phyloP scores from a whole-genome alignment of 2,329 filamentous ascomycete genomes.

The Hypoxylon sp. region DNA sequence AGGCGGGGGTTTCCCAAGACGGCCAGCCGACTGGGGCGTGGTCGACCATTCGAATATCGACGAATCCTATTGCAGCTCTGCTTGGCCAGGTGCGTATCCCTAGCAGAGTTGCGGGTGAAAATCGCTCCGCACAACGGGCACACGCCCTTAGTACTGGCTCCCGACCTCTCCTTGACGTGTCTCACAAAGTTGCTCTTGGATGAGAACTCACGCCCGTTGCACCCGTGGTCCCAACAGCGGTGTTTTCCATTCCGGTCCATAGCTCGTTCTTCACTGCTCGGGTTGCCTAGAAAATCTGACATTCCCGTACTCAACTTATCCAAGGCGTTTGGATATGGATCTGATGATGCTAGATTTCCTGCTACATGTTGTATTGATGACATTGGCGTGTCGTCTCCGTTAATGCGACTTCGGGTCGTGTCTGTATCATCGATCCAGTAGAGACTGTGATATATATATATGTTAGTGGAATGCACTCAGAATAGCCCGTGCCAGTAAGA shows the following conservation, averaged over 20 bases:
- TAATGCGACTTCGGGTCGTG: constrained; percentile 31
- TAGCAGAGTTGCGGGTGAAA: constrained; percentile 42
- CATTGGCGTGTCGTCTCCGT: constrained; percentile 30
- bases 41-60: constrained; percentile 43
- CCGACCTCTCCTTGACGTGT: constrained; percentile 42
- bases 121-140: constrained; percentile 43
- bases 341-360: constrained; percentile 24
- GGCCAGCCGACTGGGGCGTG: constrained; percentile 42
- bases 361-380: constrained; percentile 33
- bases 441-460: constrained; percentile 18
- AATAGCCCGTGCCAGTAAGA: not conserved
- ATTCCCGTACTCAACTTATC: constrained; percentile 29
- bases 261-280: constrained; percentile 24
- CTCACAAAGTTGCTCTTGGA: constrained; percentile 44
- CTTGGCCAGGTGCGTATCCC: constrained; percentile 43
- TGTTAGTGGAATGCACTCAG: constrained; percentile 9
- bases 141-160: constrained; percentile 39
- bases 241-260: constrained; percentile 36
- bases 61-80: constrained; percentile 44
- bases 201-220: constrained; percentile 43
- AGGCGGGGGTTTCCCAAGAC: constrained; percentile 40
- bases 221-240: constrained; percentile 43
- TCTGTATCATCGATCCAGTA: constrained; percentile 35
- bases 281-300: constrained; percentile 34
- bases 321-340: constrained; percentile 28